These are phyloP conservation scores for Trichocomaceae sp. DNA, from an alignment of 2,329 filamentous ascomycete species.

Conservation along the genomic window DNA sequence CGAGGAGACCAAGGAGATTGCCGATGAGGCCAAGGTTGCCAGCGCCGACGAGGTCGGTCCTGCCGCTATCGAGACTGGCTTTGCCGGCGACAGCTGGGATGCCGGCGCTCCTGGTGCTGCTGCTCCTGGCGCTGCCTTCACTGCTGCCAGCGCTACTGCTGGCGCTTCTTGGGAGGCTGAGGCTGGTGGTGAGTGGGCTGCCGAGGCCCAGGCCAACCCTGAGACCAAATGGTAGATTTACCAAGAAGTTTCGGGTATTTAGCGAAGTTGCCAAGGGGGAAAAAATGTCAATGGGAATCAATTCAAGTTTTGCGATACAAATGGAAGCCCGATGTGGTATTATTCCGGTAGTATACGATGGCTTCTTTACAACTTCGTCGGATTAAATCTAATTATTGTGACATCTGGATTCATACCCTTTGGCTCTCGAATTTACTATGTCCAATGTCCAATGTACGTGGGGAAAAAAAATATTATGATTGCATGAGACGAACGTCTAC, in stretches of 20 bases:
- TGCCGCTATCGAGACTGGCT: constrained; percentile 70
- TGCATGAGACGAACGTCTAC: constrained; percentile 11
- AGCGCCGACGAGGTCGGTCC: constrained; percentile 78
- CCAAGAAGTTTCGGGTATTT: constrained; percentile 6
- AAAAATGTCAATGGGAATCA: background rate
- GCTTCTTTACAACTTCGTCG: constrained; percentile 6
- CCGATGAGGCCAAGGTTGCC: constrained; percentile 74
- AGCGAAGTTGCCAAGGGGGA: constrained; percentile 9
- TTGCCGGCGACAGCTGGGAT: constrained; percentile 78
- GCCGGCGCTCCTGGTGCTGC: constrained; percentile 57
- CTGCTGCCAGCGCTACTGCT: constrained; percentile 64
- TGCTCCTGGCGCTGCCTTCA: constrained; percentile 58
- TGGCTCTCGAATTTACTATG: background rate
- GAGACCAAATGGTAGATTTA: constrained; percentile 36
- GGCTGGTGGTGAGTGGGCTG: constrained; percentile 47
- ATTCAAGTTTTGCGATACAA: constrained; percentile 7
- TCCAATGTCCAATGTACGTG: background rate
- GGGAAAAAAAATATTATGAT: constrained; percentile 9
- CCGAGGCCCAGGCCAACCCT: constrained; percentile 34
- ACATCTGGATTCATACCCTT: background rate
- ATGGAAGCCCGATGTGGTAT: background rate
- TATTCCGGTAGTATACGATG: constrained; percentile 3
- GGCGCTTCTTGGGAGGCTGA: constrained; percentile 59
- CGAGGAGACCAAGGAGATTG: constrained; percentile 93
- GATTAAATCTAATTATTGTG: background rate